A percentile compares a stretch with the other conserved stretches of the same genome.
Evolutionary conservation across 1,284 basidiomycete species (phyloP).

Genomic region (Sporisorium graminicola): DNA sequence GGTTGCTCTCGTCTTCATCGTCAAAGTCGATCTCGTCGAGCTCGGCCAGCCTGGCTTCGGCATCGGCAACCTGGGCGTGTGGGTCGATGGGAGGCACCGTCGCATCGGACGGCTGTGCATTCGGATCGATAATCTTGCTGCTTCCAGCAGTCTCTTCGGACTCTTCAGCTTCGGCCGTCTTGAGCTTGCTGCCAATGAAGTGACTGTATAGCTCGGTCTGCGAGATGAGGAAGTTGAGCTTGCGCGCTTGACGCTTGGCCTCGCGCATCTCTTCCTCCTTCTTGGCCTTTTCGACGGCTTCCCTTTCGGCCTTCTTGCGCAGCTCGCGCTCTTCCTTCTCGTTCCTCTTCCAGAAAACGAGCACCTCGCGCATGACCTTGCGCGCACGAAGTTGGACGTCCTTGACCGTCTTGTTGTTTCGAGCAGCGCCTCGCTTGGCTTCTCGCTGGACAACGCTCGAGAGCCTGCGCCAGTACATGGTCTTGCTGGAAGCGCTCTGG

Average conservation of each 20-base stretch:
- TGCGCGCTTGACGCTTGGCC: conserved; percentile 92
- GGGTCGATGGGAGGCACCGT: conserved; percentile 75
- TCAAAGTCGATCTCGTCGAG: conserved; percentile 92
- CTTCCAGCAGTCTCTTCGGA: conserved; percentile 73
- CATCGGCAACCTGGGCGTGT: conserved; percentile 72
- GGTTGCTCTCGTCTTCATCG: conserved; percentile 91
- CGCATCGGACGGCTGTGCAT: conserved; percentile 42
- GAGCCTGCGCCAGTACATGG: conserved; percentile 80
- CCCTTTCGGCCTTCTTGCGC: conserved; percentile 90
- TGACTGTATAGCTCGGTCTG: conserved; percentile 99
- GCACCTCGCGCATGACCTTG: conserved; percentile 84
- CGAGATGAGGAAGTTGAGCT: conserved; percentile 98
- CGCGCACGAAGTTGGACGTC: conserved; percentile 89
- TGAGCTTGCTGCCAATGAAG: conserved; percentile 98
- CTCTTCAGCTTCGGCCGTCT: conserved; percentile 92
- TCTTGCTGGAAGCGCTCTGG: conserved; percentile 62
- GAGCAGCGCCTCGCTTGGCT: conserved; percentile 83
- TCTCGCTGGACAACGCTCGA: conserved; percentile 82
- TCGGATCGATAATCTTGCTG: conserved; percentile 52
- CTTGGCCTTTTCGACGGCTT: conserved; percentile 74
- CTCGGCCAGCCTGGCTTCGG: conserved; percentile 59
- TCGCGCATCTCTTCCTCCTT: conserved; percentile 97
- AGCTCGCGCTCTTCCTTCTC: conserved; percentile 91
- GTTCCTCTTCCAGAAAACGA: conserved; percentile 97
- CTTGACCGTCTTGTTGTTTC: conserved; percentile 85